Percentiles rank a stretch among this genome's conserved stretches.
Conservation (phyloP, 192 early-diverging fungal species). For the Umbelopsis sp. region DNA sequence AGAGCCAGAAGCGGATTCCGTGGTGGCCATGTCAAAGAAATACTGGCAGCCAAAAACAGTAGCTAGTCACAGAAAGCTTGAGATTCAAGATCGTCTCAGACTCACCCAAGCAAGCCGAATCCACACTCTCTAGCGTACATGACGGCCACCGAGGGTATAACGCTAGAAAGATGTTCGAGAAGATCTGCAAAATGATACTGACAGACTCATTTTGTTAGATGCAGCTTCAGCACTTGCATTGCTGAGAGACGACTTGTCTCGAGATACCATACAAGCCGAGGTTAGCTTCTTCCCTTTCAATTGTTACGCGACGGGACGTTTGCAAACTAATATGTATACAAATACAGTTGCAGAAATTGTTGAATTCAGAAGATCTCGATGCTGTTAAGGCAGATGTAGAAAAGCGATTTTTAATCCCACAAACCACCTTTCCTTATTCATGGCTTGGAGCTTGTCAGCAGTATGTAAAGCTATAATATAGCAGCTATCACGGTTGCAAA, state of each 20-base stretch:
- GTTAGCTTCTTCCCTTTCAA: no score
- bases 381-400: conserved; percentile 53
- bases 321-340: background rate
- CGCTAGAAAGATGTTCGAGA: no score
- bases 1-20: background rate
- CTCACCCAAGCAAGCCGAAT: background rate
- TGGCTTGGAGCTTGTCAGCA: conserved; percentile 63
- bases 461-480: conserved; percentile 29
- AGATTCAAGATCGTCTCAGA: background rate
- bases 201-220: no score
- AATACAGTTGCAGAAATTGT: background rate
- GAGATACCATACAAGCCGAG: no score
- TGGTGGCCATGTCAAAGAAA: conserved; percentile 8
- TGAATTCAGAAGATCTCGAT: background rate
- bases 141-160: no score
- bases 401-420: conserved; percentile 55
- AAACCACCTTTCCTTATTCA: conserved; percentile 50
- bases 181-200: no score
- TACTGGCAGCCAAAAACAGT: background rate
- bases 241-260: no score
- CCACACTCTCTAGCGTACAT: background rate
- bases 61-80: conserved; percentile 1
- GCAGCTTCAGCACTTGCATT: no score
- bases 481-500: background rate
- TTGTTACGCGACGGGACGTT: no score